Percentiles rank a stretch among this genome's conserved stretches.
Evolutionary conservation across 2,329 filamentous ascomycete species (phyloP).

Genomic region (Paramyrothecium sp.): DNA sequence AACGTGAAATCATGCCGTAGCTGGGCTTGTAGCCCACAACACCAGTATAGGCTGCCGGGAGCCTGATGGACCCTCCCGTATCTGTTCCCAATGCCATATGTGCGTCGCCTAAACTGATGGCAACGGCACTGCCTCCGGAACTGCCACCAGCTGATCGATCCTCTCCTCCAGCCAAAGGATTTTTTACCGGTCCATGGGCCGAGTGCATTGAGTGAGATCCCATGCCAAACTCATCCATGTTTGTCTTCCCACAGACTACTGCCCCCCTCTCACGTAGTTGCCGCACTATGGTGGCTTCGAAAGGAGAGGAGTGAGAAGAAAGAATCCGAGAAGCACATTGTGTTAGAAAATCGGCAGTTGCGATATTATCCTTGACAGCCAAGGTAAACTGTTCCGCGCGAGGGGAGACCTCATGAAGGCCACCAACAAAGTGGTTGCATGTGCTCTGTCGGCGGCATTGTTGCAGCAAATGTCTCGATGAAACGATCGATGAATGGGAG

Average conservation of each 20-base stretch:
- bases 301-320: slow-evolving; percentile 68
- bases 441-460: slow-evolving; percentile 26
- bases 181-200: slow-evolving; percentile 62
- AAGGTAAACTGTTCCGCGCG: slow-evolving; percentile 38
- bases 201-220: slow-evolving; percentile 79
- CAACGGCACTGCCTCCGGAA: slow-evolving; percentile 89
- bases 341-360: slow-evolving; percentile 63
- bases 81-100: slow-evolving; percentile 81
- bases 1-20: slow-evolving; percentile 82
- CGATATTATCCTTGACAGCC: slow-evolving; percentile 77
- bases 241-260: slow-evolving; percentile 74
- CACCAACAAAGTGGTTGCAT: slow-evolving; percentile 35
- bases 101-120: slow-evolving; percentile 62
- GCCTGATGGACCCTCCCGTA: slow-evolving; percentile 83
- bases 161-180: slow-evolving; percentile 35
- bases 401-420: slow-evolving; percentile 14
- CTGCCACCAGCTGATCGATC: slow-evolving; percentile 76
- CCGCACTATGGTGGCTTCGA: slow-evolving; percentile 76
- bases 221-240: slow-evolving; percentile 97
- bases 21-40: slow-evolving; percentile 87
- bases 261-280: slow-evolving; percentile 64
- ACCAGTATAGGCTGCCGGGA: slow-evolving; percentile 85
- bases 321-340: slow-evolving; percentile 83
- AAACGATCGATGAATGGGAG: not conserved
- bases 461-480: slow-evolving; percentile 6